phyloP scores from a whole-genome alignment of 106 monocot species.

The Acanthochlamys bracteata region DNA sequence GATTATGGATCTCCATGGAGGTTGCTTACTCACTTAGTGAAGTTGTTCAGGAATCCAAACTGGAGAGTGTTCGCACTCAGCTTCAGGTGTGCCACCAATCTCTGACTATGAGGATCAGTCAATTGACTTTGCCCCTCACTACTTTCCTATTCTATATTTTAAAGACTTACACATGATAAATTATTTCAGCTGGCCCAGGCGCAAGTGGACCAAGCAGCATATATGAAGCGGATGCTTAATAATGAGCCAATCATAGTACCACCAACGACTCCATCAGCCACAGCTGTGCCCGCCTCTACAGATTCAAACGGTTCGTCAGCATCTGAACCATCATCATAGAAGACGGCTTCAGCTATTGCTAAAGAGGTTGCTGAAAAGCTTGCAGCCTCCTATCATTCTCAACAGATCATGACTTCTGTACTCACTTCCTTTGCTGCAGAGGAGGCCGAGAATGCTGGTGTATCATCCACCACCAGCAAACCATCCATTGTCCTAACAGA shows the following conservation, averaged over 20 bases:
- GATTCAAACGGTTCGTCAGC: conserved; percentile 20
- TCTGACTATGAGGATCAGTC: no score
- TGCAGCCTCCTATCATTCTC: conserved; percentile 81
- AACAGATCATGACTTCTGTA: conserved; percentile 92
- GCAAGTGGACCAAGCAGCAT: conserved; percentile 54
- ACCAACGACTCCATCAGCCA: not conserved
- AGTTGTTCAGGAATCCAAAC: conserved; percentile 65
- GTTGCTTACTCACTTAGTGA: conserved; percentile 21
- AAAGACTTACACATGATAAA: not conserved
- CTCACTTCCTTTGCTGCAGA: conserved; percentile 83
- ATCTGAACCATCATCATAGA: conserved; percentile 28
- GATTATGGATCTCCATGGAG: conserved; percentile 14
- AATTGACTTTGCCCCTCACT: not conserved
- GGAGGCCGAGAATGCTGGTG: conserved; percentile 51
- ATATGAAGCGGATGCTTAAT: conserved; percentile 70
- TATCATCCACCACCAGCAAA: not conserved
- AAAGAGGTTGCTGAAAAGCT: conserved; percentile 84
- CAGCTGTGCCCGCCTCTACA: not conserved
- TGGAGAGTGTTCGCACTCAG: conserved; percentile 87
- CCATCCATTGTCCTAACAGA: conserved; percentile 7
- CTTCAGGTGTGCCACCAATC: conserved; percentile 39
- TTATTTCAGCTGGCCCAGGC: conserved; percentile 65
- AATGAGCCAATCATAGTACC: conserved; percentile 39
- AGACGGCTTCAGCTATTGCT: conserved; percentile 59
- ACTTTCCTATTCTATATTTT: not conserved